Percentiles rank a stretch among this genome's conserved stretches.
Conservation (phyloP, 2,329 filamentous ascomycete genomes). For the Capronia epimyces region DNA sequence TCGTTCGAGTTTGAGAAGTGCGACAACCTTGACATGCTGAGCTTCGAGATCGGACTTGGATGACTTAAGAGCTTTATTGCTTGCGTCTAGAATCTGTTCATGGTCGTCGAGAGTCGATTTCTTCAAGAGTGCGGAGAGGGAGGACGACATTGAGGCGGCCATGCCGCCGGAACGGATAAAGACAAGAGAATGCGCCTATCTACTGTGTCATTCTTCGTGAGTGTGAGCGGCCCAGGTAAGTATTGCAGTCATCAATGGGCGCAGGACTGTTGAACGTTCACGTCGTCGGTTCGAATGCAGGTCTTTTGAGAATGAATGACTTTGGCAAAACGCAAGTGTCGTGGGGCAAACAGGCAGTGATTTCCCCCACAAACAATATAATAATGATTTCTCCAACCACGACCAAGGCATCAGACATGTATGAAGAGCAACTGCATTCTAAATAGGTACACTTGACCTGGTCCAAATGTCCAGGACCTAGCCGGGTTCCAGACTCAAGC, state of each 20-base stretch:
- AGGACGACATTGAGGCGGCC: constrained; percentile 37
- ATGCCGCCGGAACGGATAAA: constrained; percentile 14
- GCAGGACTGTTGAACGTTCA: not conserved
- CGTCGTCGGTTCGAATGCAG: not conserved
- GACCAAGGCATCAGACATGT: too few species aligned
- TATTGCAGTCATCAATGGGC: not conserved
- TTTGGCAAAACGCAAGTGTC: not conserved
- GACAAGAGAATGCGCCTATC: not conserved
- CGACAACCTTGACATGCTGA: constrained; percentile 56
- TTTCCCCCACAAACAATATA: not conserved
- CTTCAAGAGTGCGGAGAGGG: constrained; percentile 53
- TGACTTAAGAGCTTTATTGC: constrained; percentile 53
- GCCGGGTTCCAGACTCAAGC: too few species aligned
- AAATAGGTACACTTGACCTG: too few species aligned
- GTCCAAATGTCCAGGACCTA: too few species aligned
- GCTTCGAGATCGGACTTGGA: constrained; percentile 53
- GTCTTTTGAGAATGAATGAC: not conserved
- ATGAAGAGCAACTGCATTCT: too few species aligned
- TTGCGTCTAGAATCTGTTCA: constrained; percentile 55
- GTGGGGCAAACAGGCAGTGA: not conserved
- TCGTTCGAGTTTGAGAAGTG: constrained; percentile 58
- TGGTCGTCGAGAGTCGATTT: constrained; percentile 57
- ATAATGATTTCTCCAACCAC: not conserved
- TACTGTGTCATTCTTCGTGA: constrained; percentile 5
- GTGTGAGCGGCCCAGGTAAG: not conserved